Base-by-base conservation (phyloP, 768 basidiomycete species). In the Panus rudis region DNA sequence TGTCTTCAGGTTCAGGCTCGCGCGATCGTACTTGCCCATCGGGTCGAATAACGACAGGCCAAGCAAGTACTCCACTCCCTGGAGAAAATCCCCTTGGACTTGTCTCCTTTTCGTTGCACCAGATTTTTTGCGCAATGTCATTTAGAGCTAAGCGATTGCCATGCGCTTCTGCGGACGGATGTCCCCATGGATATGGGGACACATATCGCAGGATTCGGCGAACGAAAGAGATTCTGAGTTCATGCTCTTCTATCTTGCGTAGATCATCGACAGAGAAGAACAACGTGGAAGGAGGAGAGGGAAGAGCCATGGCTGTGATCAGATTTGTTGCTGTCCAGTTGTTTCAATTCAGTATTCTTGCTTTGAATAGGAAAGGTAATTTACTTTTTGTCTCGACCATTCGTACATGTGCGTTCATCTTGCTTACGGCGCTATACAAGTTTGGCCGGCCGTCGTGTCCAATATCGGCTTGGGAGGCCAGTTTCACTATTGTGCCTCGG, bases 151-250 rank as follows among this genome's bases (percentile, higher is more conserved):
- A 49, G 30, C 55, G 58, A 7, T 76, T 70, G 25, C 88, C 72
- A 46, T 72, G 62, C 2, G 70, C 76, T 50, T 87, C 79, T 2
- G 87, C 75, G 6, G 67, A 72, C 14, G 72, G 53, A 37, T 78
- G 77, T 4, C 89, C 89, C 89, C 89, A 92, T 2, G 85, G 81
- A 28, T 74, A 66, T 34, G 77, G 80, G 0, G 88, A 90, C 31
- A 79, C 64, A 52, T 79, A 84, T 12, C 86, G 84, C 40, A 88
- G 63, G 22, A 81, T 59, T 16, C 67, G 63, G 6, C 63, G 56
- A 16, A 69, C 51, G n/a, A 67, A 47, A 4, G 57, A 51, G 4
- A 40, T 17, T 10, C 51, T 59, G 3, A 57, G 42, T 1, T 54
- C 43, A 1, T 42, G 45, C n/a, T 55, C 53, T 17, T 45, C 43